Percentiles rank a stretch among this genome's conserved stretches.
phyloP scores from a whole-genome alignment of 768 basidiomycete species.

The Russula foetens region DNA sequence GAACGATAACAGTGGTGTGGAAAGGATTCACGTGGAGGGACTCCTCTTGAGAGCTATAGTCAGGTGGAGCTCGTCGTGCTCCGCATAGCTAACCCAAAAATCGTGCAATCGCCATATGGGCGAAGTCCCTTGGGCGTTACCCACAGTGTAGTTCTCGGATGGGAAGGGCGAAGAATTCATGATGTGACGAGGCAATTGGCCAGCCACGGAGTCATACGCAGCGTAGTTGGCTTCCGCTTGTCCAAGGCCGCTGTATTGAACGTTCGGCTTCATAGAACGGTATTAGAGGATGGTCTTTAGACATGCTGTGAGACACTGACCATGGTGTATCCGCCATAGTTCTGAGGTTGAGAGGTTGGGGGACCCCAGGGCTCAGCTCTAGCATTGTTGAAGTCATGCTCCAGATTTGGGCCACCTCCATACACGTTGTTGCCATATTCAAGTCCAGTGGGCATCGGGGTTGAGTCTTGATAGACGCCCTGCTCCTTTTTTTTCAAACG shows the following conservation, averaged over 20 bases:
- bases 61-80: background rate
- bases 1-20: no score
- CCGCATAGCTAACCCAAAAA: background rate
- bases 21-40: background rate
- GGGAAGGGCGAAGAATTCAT: background rate
- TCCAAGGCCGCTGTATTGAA: background rate
- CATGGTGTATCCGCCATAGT: background rate
- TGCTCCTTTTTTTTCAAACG: background rate
- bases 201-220: background rate
- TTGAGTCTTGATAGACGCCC: background rate
- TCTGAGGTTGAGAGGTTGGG: background rate
- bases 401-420: background rate
- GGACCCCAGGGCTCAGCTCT: background rate
- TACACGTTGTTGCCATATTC: background rate
- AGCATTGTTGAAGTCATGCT: background rate
- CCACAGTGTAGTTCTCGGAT: background rate
- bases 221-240: background rate
- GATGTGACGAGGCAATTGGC: background rate
- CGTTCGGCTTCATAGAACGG: background rate
- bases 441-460: no score
- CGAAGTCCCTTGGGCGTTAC: background rate
- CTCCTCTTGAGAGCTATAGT: slow-evolving; percentile 1
- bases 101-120: background rate
- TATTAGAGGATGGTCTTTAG: background rate
- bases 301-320: background rate